Percentiles rank a stretch among this genome's conserved stretches.
These are phyloP conservation scores for Medicago arabica DNA, from an alignment of 306 rosid species.

Conservation along the genomic window DNA sequence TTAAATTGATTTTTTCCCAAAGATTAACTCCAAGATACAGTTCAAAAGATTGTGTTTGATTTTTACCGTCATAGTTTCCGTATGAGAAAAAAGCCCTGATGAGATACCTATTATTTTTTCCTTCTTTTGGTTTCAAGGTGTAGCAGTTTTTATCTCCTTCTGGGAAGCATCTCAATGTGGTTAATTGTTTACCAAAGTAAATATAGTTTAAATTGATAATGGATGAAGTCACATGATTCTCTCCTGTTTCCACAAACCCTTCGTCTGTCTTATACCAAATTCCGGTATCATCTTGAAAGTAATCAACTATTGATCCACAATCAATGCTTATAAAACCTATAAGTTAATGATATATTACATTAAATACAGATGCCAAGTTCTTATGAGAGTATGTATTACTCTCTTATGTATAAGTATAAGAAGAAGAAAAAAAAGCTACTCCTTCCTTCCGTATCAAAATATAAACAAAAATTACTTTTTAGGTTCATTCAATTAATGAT, in stretches of 20 bases:
- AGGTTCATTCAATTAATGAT: too few relatives aligned
- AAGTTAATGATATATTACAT: too few relatives aligned
- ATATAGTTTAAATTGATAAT: too few relatives aligned
- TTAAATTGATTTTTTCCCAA: constrained; percentile 30
- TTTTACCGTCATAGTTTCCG: constrained; percentile 41
- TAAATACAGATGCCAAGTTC: too few relatives aligned
- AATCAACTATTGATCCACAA: constrained; percentile 20
- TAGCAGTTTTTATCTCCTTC: constrained; percentile 58
- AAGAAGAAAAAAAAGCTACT: too few relatives aligned
- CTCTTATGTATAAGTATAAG: too few relatives aligned
- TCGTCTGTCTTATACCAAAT: constrained; percentile 9
- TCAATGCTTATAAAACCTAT: constrained; percentile 41
- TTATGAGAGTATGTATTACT: too few relatives aligned
- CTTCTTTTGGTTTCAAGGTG: constrained; percentile 44
- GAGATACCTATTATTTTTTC: constrained; percentile 43
- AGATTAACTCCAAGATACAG: constrained; percentile 51
- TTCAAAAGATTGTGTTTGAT: constrained; percentile 41
- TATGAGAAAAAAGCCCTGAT: constrained; percentile 52
- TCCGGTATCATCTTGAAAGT: neutral
- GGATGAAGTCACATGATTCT: neutral
- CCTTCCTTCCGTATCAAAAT: too few relatives aligned
- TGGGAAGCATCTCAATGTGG: constrained; percentile 57
- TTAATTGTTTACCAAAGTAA: constrained; percentile 3
- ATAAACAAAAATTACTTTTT: too few relatives aligned
- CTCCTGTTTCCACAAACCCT: constrained; percentile 26